phyloP scores from a whole-genome alignment of 169 alveolate species.

The Babesia bigemina region DNA sequence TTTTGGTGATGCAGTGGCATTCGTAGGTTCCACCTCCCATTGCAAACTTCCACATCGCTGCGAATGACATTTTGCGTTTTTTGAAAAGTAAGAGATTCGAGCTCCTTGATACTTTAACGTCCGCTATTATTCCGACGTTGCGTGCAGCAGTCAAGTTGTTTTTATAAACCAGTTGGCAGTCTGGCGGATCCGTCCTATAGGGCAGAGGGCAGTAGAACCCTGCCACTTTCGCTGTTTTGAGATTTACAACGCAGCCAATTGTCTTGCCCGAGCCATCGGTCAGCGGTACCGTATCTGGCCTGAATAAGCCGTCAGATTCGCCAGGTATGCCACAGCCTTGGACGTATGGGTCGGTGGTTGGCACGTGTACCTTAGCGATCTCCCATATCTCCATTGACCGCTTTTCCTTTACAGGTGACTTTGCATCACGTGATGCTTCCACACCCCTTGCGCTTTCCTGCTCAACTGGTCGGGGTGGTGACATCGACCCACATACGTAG shows the following conservation, averaged over 20 bases:
- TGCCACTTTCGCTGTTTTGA: background rate
- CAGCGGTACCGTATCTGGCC: conserved; percentile 29
- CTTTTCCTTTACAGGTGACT: background rate
- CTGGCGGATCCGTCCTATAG: conserved; percentile 22
- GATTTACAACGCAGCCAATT: conserved; percentile 31
- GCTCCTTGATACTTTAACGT: background rate
- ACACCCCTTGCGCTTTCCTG: background rate
- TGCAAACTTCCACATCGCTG: too few relatives aligned
- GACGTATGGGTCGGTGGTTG: conserved; percentile 52
- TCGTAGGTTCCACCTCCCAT: background rate
- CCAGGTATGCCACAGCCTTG: conserved; percentile 48
- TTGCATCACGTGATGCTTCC: background rate
- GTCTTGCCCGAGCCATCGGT: conserved; percentile 6
- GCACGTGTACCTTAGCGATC: background rate
- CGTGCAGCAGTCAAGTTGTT: background rate
- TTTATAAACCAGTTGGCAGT: background rate
- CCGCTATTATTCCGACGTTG: background rate
- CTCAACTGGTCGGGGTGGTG: background rate
- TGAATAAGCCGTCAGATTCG: conserved; percentile 20
- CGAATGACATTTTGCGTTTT: background rate
- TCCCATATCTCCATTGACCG: conserved; percentile 44
- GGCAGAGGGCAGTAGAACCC: conserved; percentile 44
- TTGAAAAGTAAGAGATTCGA: background rate
- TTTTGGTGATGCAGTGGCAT: conserved; percentile 20
- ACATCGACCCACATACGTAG: conserved; percentile 9